Base-by-base conservation (phyloP, 2,329 filamentous ascomycete species). In the Claviceps sp. region DNA sequence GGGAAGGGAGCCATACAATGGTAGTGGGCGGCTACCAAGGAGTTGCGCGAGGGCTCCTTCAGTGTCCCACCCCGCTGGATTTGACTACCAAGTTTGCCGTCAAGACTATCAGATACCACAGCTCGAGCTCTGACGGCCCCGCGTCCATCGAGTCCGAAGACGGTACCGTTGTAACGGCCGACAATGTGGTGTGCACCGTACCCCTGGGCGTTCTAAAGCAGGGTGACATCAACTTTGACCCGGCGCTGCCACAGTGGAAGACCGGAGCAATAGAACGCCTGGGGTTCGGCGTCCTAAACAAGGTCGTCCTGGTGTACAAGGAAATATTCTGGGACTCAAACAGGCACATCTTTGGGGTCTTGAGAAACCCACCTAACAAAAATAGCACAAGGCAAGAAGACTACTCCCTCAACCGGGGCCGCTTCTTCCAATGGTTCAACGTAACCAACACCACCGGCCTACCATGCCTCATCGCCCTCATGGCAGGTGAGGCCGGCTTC, bases 391-490 rank as follows among this genome's bases (percentile, higher is more conserved):
- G 82, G 45, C 89, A 94, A 61, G 78, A 79, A 49, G 87, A 95
- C 57, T 97, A 97, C 62, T 74, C 82, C 5, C 73, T 77, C 3
- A 83, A 82, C 55, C 81, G 91, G 50, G 91, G 91, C n/a, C 84
- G 90, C 24, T 95, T 95, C 69, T 98, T 97, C 62, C 81, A 98
- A 60, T 97, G 95, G 80, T 97, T 95, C 80, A 97, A 98, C 61
- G 89, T 89, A 51, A 85, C 89, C 55, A 87, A 89, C 59, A 95
- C 88, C 3, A 89, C 87, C 46, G 94, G 94, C 1, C 73, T 95
- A 39, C 93, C 87, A 1, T 89, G 89, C 50, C 75, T 96, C 24
- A 82, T 97, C 55, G 93, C 89, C 8, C 76, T 98, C 30, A 96
- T 98, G 91, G 91, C 91, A 48, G 93, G 93, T 22, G 88, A 96